Conservation (phyloP, 116 monocot species). For the Zostera marina region DNA sequence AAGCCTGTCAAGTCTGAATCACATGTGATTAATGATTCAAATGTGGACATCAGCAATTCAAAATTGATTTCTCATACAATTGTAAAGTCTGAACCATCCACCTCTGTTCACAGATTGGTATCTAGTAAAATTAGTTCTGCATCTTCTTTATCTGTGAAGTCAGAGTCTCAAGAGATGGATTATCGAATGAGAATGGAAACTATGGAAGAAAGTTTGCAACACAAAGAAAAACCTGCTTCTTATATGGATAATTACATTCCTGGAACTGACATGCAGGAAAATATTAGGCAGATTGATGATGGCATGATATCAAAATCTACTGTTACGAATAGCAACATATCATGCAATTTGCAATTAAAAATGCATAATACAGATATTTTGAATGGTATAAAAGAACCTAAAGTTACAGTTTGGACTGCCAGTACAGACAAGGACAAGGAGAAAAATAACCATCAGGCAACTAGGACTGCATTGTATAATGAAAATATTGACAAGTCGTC, state of each 20-base stretch:
- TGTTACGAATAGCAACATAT: neutral
- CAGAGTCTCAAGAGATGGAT: neutral
- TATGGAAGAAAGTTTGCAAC: neutral
- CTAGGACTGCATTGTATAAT: neutral
- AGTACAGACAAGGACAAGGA: too few species aligned
- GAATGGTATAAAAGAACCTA: neutral
- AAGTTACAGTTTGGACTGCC: too few species aligned
- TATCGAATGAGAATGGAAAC: neutral
- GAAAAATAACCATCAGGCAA: too few species aligned
- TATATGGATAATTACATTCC: neutral
- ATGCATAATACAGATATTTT: neutral
- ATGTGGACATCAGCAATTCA: neutral
- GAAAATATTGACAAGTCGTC: neutral
- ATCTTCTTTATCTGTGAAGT: too few species aligned
- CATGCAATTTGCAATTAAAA: conserved; percentile 4
- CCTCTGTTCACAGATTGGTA: neutral
- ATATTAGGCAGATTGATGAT: too few species aligned
- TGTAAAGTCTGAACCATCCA: conserved; percentile 1
- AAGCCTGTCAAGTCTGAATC: too few species aligned
- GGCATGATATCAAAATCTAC: neutral
- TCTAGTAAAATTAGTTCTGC: neutral
- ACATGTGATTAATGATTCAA: neutral
- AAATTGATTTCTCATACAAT: neutral
- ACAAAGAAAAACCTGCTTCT: neutral
- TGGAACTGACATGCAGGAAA: too few species aligned